phyloP scores from a whole-genome alignment of 228 moss, liverwort and hornwort genomes.

The Sphagnum fallax region DNA sequence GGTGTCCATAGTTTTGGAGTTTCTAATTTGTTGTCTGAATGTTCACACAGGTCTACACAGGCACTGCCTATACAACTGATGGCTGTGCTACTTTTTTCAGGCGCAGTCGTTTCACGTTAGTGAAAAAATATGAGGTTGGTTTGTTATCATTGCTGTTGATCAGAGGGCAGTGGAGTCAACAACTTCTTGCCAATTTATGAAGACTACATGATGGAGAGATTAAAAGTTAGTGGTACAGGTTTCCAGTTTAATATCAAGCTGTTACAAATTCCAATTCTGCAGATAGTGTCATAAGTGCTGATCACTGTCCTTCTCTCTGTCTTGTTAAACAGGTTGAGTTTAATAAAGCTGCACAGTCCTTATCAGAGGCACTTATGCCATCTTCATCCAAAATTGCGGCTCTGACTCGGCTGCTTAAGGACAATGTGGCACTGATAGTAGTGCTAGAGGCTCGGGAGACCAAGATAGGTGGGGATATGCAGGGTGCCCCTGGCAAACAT shows the following conservation, averaged over 20 bases:
- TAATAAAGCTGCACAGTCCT: slow-evolving; percentile 93
- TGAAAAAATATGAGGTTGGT: slow-evolving; percentile 94
- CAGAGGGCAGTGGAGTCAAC: not conserved
- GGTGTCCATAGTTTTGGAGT: not conserved
- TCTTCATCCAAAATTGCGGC: slow-evolving; percentile 81
- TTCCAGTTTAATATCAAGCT: not conserved
- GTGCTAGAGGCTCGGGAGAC: slow-evolving; percentile 90
- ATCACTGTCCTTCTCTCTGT: not conserved
- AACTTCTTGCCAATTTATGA: not conserved
- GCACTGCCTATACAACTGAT: slow-evolving; percentile 83
- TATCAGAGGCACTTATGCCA: slow-evolving; percentile 86
- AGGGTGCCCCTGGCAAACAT: slow-evolving; percentile 70
- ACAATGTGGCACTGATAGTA: slow-evolving; percentile 94
- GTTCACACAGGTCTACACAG: slow-evolving; percentile 68
- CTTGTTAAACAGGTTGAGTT: slow-evolving; percentile 71
- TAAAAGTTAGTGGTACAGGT: not conserved
- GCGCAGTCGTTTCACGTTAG: slow-evolving; percentile 84
- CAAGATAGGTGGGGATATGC: slow-evolving; percentile 65
- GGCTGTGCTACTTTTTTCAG: slow-evolving; percentile 97
- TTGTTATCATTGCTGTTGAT: not conserved
- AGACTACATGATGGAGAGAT: not conserved
- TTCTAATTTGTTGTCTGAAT: not conserved
- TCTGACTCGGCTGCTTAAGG: slow-evolving; percentile 86
- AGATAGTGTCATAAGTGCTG: not conserved
- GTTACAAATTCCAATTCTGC: not conserved